Evolutionary conservation across 306 rosid genomes (phyloP), one percentile per base, ranked within the genome.

Genomic region (Acacia melanoxylon): DNA sequence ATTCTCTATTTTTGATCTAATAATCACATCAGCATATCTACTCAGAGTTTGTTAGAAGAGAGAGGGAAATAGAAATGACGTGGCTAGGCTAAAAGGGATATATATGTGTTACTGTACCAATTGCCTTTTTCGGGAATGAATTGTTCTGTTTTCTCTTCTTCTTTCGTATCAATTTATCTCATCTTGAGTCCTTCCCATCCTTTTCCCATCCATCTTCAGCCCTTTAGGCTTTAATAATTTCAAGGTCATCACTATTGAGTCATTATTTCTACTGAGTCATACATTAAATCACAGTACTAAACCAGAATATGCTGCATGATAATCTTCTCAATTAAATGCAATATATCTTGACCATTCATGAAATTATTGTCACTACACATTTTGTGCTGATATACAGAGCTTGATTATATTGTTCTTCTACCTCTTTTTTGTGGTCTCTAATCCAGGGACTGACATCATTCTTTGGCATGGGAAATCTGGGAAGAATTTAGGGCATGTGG

Each of bases 381-480:
- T 76, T 44, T 67, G 8, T 41, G 42, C 40, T 20, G 22, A 80
- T 19, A 71, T 72, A 44, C 37, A 45, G 42, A 81, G 77, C 54
- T 78, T 61, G 67, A 74, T 49, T 48, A 25, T 52, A 72, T 44
- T 59, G 63, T 27, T 73, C 65, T 73, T 44, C 68, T 75, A 72
- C 29, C 42, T 62, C 76, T 82, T 54, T 77, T 69, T 80, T 81
- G 33, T 70, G 58, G 78, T 80, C 76, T 84, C 77, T 83, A 29
- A 85, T 79, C 72, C 85, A 96, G 99, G 95, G 77, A 96, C 99
- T 63, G 98, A 96, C 81, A 90, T 96, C 84, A 88, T 88, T 80
- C 87, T 96, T 68, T 96, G 98, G 98, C 99, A 96, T 89, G 99
- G 98, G 69, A 96, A 86, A 89, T 82, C 93, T 52, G 99, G 99